Base-by-base conservation (phyloP, 163 green algal species). In the Chloromonas sp. region DNA sequence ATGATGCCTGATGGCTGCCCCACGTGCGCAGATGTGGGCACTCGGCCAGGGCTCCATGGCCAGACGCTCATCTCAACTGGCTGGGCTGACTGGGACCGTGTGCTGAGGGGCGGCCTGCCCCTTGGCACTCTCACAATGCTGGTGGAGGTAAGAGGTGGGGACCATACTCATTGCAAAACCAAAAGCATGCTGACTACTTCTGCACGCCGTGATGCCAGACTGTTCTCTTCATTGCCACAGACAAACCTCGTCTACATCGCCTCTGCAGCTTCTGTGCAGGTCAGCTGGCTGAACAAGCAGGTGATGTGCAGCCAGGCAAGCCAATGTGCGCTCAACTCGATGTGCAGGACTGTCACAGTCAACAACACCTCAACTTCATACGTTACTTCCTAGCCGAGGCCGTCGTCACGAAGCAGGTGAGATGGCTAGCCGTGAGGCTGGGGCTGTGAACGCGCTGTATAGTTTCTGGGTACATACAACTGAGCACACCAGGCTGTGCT, bases 371-470 rank as follows among this genome's bases (percentile, higher is more conserved):
- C 36, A 94, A 92, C 15, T 71, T 98, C 60, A 85, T 98, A 60
- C 89, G 90, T 36, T 96, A 94, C 83, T 98, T 98, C 85, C 83
- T 96, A 57, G 94, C 91, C 13, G 95, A 98, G 84, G 95, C 94
- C 0, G 81, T 92, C 0, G 90, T 88, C 1, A 93, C 89, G 60
- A 89, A 91, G 0, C 94, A 98, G 74, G 88, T 90, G 71, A 58
- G 85, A 74, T 5, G 66, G 66, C 66, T 74, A 11, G 66, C 5
- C 5, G 66, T 5, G 66, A 74, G 66, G 66, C 66, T 74, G 5
- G 66, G 5, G 66, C 66, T 11, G 66, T 74, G 66, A 74, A 74
- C 66, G 66, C 66, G 5, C 11, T 11, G 66, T 74, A 11, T 11
- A 74, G 11, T 11, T 5, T 11, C 66, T 74, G 66, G 66, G 5